phyloP scores from a whole-genome alignment of 2,329 filamentous ascomycete species.

The Trichoderma brevicompactum region DNA sequence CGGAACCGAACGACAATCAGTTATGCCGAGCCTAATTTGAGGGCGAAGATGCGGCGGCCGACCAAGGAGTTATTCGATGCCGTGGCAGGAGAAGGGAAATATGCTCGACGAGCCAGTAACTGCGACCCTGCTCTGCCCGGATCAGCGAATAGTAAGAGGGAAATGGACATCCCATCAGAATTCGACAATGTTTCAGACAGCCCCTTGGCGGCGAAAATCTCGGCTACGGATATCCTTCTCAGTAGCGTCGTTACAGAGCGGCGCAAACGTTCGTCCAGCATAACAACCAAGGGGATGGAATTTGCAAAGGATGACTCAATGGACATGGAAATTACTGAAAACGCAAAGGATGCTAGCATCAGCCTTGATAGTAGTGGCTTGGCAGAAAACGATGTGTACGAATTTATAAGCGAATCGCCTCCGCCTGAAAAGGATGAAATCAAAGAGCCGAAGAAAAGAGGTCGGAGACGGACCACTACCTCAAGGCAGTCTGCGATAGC shows the following conservation, averaged over 20 bases:
- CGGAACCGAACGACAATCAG: slow-evolving; percentile 71
- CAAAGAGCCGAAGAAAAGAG: slow-evolving; percentile 35
- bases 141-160: slow-evolving; percentile 41
- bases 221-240: slow-evolving; percentile 37
- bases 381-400: slow-evolving; percentile 55
- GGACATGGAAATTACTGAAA: slow-evolving; percentile 18
- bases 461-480: slow-evolving; percentile 42
- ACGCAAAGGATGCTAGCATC: slow-evolving; percentile 31
- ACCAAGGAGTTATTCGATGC: slow-evolving; percentile 77
- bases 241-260: slow-evolving; percentile 45
- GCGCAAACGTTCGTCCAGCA: slow-evolving; percentile 48
- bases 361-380: slow-evolving; percentile 33
- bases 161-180: slow-evolving; percentile 34
- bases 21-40: slow-evolving; percentile 80
- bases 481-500: slow-evolving; percentile 48
- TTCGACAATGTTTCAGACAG: slow-evolving; percentile 42
- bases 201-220: slow-evolving; percentile 49
- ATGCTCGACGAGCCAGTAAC: slow-evolving; percentile 49
- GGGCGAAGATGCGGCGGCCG: slow-evolving; percentile 82
- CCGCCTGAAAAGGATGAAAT: slow-evolving; percentile 40
- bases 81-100: slow-evolving; percentile 67
- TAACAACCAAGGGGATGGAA: slow-evolving; percentile 30
- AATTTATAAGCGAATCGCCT: slow-evolving; percentile 57
- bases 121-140: slow-evolving; percentile 38
- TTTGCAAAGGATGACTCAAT: slow-evolving; percentile 28